phyloP scores from a whole-genome alignment of 306 rosid species.

The Betula pendula region DNA sequence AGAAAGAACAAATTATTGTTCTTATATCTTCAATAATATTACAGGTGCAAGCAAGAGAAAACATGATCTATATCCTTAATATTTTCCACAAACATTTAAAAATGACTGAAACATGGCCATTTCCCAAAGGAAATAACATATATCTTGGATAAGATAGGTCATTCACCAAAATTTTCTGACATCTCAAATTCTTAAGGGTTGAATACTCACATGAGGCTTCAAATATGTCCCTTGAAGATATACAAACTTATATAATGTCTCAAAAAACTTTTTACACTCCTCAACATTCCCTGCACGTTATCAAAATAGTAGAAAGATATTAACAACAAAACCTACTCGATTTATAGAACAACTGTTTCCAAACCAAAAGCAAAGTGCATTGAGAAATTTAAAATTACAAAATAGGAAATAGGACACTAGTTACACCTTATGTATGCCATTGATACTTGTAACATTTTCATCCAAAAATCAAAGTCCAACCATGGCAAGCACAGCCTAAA shows the following conservation, averaged over 20 bases:
- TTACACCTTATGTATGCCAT: not conserved
- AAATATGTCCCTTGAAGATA: constrained; percentile 91
- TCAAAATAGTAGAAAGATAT: constrained; percentile 18
- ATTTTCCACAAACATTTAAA: not conserved
- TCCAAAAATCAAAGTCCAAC: constrained; percentile 12
- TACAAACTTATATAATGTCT: constrained; percentile 70
- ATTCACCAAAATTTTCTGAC: constrained; percentile 24
- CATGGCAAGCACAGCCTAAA: not conserved
- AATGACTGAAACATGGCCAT: not conserved
- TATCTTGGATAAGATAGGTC: not conserved
- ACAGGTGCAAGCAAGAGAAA: not conserved
- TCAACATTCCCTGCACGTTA: constrained; percentile 63
- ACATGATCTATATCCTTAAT: not conserved
- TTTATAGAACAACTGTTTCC: constrained; percentile 10
- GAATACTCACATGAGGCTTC: constrained; percentile 85
- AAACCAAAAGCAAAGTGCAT: constrained; percentile 9
- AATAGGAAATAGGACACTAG: not conserved
- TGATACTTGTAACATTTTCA: not conserved
- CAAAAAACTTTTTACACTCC: constrained; percentile 70
- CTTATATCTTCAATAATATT: not conserved
- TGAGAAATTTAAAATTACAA: constrained; percentile 11
- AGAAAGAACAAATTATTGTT: not conserved
- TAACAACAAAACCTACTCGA: not conserved
- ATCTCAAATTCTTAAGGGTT: constrained; percentile 23
- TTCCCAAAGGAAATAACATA: not conserved